Base-by-base conservation (phyloP, 73 alveolate species). In the Durusdinium trenchii region DNA sequence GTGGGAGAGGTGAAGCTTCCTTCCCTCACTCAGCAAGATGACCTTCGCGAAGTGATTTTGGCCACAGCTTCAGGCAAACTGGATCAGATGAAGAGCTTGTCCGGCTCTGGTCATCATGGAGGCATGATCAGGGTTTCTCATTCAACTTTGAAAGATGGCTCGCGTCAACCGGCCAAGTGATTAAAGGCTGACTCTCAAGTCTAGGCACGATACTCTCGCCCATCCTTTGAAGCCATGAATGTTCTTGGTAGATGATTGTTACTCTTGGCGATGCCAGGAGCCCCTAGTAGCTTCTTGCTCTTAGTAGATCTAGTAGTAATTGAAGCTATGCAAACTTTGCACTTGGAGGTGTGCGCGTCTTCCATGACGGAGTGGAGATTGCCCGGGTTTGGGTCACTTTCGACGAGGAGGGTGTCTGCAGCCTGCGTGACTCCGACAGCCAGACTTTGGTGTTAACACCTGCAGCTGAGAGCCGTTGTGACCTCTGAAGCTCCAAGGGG, bases 1-100 rank as follows among this genome's bases (percentile, higher is more conserved):
- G 98, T 91, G 18, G 98, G 98, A n/a, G 98, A 91, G 18, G 98
- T 91, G 89, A 78, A 67, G 62, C 75, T 91, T 40, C 67, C 79
- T 45, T 26, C 69, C 6, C n/a, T n/a, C n/a, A n/a, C n/a, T n/a
- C n/a, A n/a, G 64, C 64, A 20, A 9, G 64, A 20, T 54, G 64
- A 20, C 64, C 64, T 54, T 9, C 64, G 64, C 20, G 64, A 9
- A 20, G 64, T 20, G 9, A 20, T 54, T 54, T 54, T 54, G 64
- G 64, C 64, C 20, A 20, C 64, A 9, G 20, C 64, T 9, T 48
- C 94, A 3, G 76, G 75, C 54, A 62, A 84, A 18, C 35, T 84
- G 78, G 94, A 84, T 3, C 18, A 50, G 52, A 48, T 91, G 61
- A 67, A 91, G 98, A 91, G 98, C 89, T 57, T 91, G 76, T 91